Conservation (phyloP, 108 stramenopile species). For the Halocafeteria seosinensis region DNA sequence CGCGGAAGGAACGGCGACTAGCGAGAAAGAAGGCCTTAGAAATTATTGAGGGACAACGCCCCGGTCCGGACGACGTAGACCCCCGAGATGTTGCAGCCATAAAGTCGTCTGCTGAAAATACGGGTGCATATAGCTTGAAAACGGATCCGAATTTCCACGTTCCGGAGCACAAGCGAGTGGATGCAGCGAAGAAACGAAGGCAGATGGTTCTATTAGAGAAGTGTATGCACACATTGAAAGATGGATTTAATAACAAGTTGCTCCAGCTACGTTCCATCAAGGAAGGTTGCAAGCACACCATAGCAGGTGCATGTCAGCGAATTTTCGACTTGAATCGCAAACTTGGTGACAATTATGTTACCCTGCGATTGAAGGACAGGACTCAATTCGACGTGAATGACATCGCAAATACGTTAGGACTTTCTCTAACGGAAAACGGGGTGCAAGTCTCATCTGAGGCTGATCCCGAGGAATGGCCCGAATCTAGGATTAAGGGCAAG, state of each 20-base stretch:
- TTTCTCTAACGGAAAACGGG: too few species aligned
- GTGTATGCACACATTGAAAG: constrained; percentile 16
- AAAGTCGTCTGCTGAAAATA: constrained; percentile 9
- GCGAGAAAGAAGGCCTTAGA: constrained; percentile 9
- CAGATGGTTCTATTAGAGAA: constrained; percentile 37
- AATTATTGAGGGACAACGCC: constrained; percentile 13
- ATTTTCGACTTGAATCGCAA: too few species aligned
- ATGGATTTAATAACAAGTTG: constrained; percentile 32
- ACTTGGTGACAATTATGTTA: too few species aligned
- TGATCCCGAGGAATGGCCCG: too few species aligned
- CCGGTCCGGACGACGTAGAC: constrained; percentile 35
- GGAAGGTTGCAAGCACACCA: too few species aligned
- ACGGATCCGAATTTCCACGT: constrained; percentile 31
- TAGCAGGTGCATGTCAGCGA: too few species aligned
- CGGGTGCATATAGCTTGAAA: constrained; percentile 47
- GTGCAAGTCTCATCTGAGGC: too few species aligned
- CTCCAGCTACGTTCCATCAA: background rate
- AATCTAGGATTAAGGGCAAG: too few species aligned
- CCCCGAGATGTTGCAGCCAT: constrained; percentile 27
- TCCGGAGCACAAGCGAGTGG: constrained; percentile 34
- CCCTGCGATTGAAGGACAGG: too few species aligned
- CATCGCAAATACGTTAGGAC: too few species aligned
- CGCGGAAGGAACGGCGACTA: constrained; percentile 22
- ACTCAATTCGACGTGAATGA: too few species aligned
- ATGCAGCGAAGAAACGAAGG: constrained; percentile 28